phyloP scores from a whole-genome alignment of 805 yeast genomes.

The Clavispora asparagi region DNA sequence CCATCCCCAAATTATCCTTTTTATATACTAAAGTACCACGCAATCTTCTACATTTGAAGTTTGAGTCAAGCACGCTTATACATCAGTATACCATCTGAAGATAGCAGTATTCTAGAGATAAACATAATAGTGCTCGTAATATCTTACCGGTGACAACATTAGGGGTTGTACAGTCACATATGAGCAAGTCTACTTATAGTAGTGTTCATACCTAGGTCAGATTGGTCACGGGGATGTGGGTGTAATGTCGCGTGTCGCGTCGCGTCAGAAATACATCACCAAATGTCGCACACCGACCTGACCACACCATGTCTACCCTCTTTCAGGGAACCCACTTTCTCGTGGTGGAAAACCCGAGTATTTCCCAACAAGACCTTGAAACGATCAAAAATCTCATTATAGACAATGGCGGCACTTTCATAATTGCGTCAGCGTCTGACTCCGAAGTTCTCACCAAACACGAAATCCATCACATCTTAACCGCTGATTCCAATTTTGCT shows the following conservation, averaged over 20 bases:
- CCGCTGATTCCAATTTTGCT: conserved; percentile 47
- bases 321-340: conserved; percentile 1
- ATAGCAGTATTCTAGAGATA: no score
- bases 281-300: not conserved
- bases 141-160: no score
- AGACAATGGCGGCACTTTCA: conserved; percentile 7
- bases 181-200: no score
- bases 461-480: conserved; percentile 44
- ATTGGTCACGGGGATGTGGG: not conserved
- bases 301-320: not conserved
- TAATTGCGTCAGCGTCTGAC: not conserved
- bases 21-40: no score
- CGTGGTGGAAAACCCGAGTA: not conserved
- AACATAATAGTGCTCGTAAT: no score
- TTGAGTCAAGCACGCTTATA: no score
- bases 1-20: no score
- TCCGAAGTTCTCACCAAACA: conserved; percentile 1
- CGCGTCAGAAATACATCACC: not conserved
- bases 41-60: no score
- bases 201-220: no score
- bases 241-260: not conserved
- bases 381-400: conserved; percentile 2
- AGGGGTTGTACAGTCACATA: no score
- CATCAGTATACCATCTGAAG: no score
- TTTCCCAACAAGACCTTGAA: not conserved